Evolutionary conservation across 352 stramenopile genomes (phyloP), one percentile per base, ranked within the genome.

Genomic region (Phytophthora citrophthora): DNA sequence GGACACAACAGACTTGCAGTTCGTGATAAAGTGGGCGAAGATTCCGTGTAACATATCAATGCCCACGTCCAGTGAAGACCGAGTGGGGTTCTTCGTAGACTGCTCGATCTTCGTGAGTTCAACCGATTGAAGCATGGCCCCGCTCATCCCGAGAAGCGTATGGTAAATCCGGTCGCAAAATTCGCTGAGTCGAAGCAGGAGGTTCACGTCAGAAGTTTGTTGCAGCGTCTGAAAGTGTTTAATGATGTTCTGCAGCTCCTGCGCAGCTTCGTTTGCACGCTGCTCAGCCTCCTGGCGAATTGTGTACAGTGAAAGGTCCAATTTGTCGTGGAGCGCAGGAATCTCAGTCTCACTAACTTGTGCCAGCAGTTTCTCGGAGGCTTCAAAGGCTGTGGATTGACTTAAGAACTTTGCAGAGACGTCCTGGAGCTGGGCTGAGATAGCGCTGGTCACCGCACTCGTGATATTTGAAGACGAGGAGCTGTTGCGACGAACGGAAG

Each of bases 131-230:
- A 89, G 62, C n/a, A 81, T 72, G 1, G 78, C 64, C 5, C 64
- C 76, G 16, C 78, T 88, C 50, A 89, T 70, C 20, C 62, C 62
- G 2, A 89, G 67, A 34, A 91, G 11, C 12, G 81, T 81, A 16
- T 72, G 74, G 32, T 89, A 88, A 5, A 91, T 60, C 11, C 60
- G 71, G 7, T 81, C 68, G 12, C 73, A 59, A 11, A 68, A 84
- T 0, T 39, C 52, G 4, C 55, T 76, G 4, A 76, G 67, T 29
- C 74, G 73, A 8, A 43, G 26, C 13, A 74, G 45, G 9, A 88
- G n/a, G 13, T 54, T 51, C 0, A 36, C 48, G 18, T 79, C 55
- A 0, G 46, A 62, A 0, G 38, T 53, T 1, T 27, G 27, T 7
- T 89, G 77, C 1, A 50, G 55, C 8, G 56, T 47, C 10, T 72